Evolutionary conservation across 2,329 filamentous ascomycete genomes (phyloP), one percentile per base, ranked within the genome.

Genomic region (Trichoderma afroharzianum): DNA sequence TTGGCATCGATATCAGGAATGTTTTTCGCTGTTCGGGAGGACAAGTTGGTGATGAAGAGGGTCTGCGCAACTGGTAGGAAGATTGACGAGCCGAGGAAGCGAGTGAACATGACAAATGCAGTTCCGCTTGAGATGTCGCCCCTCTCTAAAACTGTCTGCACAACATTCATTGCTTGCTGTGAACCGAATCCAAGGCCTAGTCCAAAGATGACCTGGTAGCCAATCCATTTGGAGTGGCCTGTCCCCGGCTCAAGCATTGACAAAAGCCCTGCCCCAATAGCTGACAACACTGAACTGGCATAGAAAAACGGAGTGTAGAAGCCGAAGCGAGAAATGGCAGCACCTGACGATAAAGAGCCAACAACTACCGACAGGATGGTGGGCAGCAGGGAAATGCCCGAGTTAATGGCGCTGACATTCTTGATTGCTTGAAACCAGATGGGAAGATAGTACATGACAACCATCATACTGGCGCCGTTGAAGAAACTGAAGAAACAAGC

Each of bases 401-500:
- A 77, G 3, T 78, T 53, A 1, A 80, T 72, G 21, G 79, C 78
- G 2, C 76, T 74, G 21, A 74, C 71, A 9, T 78, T 83, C 66
- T 83, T 77, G 59, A 85, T 82, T 12, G 82, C 83, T 72, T 86
- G 85, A 76, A 86, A 87, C 83, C 85, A 88, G 69, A 87, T 80
- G 12, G 85, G 84, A 5, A 87, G 77, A 74, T 82, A 86, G 76
- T 85, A 85, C 5, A 82, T 32, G 26, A 58, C 21, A 5, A 68
- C 62, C 43, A 68, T 66, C 50, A 71, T 58, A 33, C 50, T 26
- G 9, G 62, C 47, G 15, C 68, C 68, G n/a, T 55, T 58, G 33
- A 33, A 71, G 47, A 71, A 71, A 11, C 26, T 21, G 7, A 66
- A 71, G 33, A 55, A 68, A 24, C 47, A 26, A 14, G 32, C 18